These are phyloP conservation scores for Lachnellula cervina DNA, from an alignment of 2,329 filamentous ascomycete genomes.

Conservation along the genomic window DNA sequence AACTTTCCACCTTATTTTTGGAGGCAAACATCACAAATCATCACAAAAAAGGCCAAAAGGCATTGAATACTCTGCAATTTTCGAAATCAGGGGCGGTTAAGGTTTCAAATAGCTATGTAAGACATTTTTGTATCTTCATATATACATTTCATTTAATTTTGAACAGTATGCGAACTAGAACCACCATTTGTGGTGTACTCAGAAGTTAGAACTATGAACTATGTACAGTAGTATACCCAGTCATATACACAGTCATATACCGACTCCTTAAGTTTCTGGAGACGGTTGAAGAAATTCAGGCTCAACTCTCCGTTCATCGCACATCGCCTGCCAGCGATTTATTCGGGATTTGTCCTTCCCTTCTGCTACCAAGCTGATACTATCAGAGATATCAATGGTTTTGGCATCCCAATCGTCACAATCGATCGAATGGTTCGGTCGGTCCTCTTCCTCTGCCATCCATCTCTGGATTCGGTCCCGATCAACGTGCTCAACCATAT, in stretches of 20 bases:
- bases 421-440: background rate
- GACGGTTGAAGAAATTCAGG: too few species aligned
- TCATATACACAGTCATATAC: too few species aligned
- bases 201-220: too few species aligned
- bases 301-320: background rate
- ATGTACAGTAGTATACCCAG: too few species aligned
- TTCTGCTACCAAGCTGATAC: conserved; percentile 12
- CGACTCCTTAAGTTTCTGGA: too few species aligned
- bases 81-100: background rate
- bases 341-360: conserved; percentile 8
- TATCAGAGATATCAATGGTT: conserved; percentile 9
- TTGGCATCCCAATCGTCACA: conserved; percentile 10
- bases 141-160: too few species aligned
- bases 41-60: background rate
- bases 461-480: conserved; percentile 13
- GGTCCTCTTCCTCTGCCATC: conserved; percentile 9
- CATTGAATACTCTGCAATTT: background rate
- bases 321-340: conserved; percentile 9
- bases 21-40: background rate
- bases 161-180: too few species aligned
- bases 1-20: background rate
- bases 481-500: conserved; percentile 10
- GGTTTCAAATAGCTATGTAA: too few species aligned
- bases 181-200: too few species aligned
- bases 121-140: too few species aligned